phyloP scores from a whole-genome alignment of 2,329 filamentous ascomycete genomes.

The Tolypocladium endophyticum region DNA sequence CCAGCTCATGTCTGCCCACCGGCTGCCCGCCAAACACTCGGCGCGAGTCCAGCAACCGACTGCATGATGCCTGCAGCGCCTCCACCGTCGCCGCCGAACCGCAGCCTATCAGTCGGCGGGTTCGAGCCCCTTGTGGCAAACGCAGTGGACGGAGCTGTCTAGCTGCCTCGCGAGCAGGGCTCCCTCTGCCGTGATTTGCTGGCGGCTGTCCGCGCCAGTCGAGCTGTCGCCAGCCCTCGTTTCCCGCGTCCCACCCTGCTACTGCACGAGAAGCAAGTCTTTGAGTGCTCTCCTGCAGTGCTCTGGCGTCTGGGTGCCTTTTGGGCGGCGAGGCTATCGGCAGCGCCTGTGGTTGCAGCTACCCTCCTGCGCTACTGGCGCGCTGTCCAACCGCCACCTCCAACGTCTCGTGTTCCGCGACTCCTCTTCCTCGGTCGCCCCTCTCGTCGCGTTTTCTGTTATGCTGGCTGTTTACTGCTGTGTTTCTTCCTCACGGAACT shows the following conservation, averaged over 20 bases:
- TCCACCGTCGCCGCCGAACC: background rate
- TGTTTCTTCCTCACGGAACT: background rate
- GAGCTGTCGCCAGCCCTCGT: background rate
- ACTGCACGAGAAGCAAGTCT: too few species aligned
- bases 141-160: background rate
- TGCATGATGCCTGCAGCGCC: background rate
- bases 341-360: background rate
- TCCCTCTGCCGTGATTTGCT: background rate
- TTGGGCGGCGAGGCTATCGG: background rate
- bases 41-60: background rate
- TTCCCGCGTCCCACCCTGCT: background rate
- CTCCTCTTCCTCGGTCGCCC: background rate
- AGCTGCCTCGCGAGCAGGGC: background rate
- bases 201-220: background rate
- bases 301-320: background rate
- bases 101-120: background rate
- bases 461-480: background rate
- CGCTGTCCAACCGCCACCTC: background rate
- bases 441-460: background rate
- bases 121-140: background rate
- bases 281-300: background rate
- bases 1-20: background rate
- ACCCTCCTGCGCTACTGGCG: background rate
- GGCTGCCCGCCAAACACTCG: background rate
- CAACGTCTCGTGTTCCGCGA: background rate